phyloP scores from a whole-genome alignment of 169 alveolate genomes.

The Cryptosporidium sp. region DNA sequence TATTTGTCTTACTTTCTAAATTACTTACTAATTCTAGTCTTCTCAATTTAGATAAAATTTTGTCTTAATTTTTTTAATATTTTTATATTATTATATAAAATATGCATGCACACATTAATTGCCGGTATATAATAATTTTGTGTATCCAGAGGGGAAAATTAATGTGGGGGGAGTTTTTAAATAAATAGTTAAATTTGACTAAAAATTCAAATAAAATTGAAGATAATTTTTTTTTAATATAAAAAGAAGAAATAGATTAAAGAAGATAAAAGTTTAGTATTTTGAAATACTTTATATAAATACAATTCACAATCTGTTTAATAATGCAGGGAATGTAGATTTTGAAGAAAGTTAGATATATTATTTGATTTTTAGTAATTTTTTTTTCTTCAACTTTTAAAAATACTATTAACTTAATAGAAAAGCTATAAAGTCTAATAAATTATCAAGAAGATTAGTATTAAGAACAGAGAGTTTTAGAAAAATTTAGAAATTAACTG shows the following conservation, averaged over 20 bases:
- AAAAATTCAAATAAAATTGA: background rate
- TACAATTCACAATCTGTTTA: background rate
- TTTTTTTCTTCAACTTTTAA: background rate
- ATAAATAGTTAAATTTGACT: conserved; percentile 61
- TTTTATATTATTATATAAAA: background rate
- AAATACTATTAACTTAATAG: background rate
- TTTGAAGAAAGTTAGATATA: background rate
- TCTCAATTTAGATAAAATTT: background rate
- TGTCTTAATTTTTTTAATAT: background rate
- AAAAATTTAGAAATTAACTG: too few species aligned
- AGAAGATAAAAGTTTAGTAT: background rate
- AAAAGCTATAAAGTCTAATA: background rate
- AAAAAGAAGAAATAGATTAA: background rate
- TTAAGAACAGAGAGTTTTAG: too few species aligned
- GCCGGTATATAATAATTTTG: conserved; percentile 28
- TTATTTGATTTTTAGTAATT: background rate
- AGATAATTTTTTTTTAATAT: background rate
- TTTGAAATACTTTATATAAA: background rate
- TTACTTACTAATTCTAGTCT: too few species aligned
- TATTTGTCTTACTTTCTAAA: too few species aligned
- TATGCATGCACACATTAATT: conserved; percentile 9
- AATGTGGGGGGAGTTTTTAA: conserved; percentile 29
- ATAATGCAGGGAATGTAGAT: background rate
- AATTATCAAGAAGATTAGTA: background rate
- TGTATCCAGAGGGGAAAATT: conserved; percentile 38